These are phyloP conservation scores for Suhomyces ambrosiae DNA, from an alignment of 1,139 yeast genomes.

Conservation along the genomic window DNA sequence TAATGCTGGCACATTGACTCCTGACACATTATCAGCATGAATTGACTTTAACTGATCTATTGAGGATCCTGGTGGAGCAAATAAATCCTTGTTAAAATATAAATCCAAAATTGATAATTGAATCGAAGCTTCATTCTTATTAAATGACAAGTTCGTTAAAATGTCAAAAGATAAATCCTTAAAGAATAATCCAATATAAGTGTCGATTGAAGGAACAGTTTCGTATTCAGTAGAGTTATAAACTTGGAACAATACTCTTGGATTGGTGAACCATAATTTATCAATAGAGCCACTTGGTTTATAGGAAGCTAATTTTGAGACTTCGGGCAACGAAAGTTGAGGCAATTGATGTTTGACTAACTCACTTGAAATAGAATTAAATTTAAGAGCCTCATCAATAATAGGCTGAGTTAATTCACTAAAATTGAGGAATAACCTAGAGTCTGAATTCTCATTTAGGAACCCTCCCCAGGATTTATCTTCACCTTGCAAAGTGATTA, in stretches of 20 bases:
- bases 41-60: constrained; percentile 63
- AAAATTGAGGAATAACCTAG: constrained; percentile 37
- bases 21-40: constrained; percentile 39
- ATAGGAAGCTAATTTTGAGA: constrained; percentile 36
- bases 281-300: constrained; percentile 40
- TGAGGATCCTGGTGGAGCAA: constrained; percentile 83
- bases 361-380: constrained; percentile 43
- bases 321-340: constrained; percentile 48
- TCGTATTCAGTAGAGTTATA: constrained; percentile 59
- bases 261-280: constrained; percentile 44
- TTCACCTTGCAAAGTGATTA: constrained; percentile 37
- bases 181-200: constrained; percentile 60
- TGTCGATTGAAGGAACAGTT: constrained; percentile 70
- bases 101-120: constrained; percentile 77
- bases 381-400: constrained; percentile 36
- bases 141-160: constrained; percentile 80
- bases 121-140: constrained; percentile 83
- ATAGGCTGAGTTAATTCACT: constrained; percentile 38
- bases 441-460: constrained; percentile 11
- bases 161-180: constrained; percentile 78
- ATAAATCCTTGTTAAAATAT: constrained; percentile 68
- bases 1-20: constrained; percentile 47
- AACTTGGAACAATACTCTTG: constrained; percentile 66
- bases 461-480: constrained; percentile 31
- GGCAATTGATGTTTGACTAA: constrained; percentile 49